Conservation (phyloP, 2,329 filamentous ascomycete genomes). For the Ceratocystiopsis brevicomis region DNA sequence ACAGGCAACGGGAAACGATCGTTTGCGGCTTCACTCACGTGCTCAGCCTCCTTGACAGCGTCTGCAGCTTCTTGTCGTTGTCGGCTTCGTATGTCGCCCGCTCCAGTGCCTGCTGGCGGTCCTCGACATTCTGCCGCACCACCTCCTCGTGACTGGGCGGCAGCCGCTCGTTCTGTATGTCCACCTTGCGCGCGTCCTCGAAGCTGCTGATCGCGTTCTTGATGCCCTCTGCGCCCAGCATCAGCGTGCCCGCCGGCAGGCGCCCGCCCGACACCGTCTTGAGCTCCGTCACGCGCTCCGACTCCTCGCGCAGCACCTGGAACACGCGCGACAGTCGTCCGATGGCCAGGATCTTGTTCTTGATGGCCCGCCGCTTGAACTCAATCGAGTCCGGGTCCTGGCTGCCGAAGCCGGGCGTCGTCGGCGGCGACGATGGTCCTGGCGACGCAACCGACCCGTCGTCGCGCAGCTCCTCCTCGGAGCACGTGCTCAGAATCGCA, state of each 20-base stretch:
- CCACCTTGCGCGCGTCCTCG: slow-evolving; percentile 91
- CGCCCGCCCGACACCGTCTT: slow-evolving; percentile 91
- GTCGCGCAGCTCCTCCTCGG: slow-evolving; percentile 92
- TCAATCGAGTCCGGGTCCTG: slow-evolving; percentile 69
- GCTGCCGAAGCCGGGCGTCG: slow-evolving; percentile 19
- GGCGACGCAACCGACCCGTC: slow-evolving; percentile 54
- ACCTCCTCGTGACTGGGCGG: slow-evolving; percentile 90
- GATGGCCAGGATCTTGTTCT: slow-evolving; percentile 98
- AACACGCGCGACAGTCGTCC: slow-evolving; percentile 92
- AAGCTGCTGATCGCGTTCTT: slow-evolving; percentile 96
- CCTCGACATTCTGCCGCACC: slow-evolving; percentile 60
- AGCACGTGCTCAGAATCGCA: slow-evolving; percentile 92
- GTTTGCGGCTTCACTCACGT: slow-evolving; percentile 50
- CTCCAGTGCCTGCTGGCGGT: slow-evolving; percentile 65
- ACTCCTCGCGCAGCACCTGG: slow-evolving; percentile 94
- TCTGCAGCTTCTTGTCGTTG: slow-evolving; percentile 73
- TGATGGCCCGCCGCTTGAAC: slow-evolving; percentile 89
- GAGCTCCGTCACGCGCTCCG: slow-evolving; percentile 87
- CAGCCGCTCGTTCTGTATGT: slow-evolving; percentile 86
- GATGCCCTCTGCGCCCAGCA: slow-evolving; percentile 95
- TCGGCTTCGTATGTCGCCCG: slow-evolving; percentile 76
- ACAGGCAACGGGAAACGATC: too few relatives aligned
- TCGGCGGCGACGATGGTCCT: slow-evolving; percentile 56
- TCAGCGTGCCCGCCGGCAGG: slow-evolving; percentile 84
- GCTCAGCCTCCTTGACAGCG: slow-evolving; percentile 79